Evolutionary conservation across 2,329 filamentous ascomycete species (phyloP), one percentile per base, ranked within the genome.

Genomic region (Pseudogymnoascus sp.): DNA sequence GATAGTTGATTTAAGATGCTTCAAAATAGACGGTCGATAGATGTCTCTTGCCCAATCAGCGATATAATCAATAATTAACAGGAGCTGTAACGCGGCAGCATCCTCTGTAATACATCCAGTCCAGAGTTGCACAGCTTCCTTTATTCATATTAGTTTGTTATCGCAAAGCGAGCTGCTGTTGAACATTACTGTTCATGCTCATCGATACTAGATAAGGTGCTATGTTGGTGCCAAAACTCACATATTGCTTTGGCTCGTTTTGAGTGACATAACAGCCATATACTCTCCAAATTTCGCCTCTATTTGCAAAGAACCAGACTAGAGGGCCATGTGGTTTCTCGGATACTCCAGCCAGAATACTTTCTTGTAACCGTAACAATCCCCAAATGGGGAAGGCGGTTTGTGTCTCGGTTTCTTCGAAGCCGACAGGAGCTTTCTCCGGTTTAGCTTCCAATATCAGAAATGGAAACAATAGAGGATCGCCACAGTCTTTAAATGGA

Each of bases 41-140:
- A 68, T 64, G 60, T 72, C 69, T 25, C 70, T 64, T n/a, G 70
- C 70, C 70, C 70, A 72, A 58, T 72, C 70, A 62, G 68, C 67
- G 33, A 72, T 69, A 60, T 68, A 68, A 62, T 72, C 71, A n/a
- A 72, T 48, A 40, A 72, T 69, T 13, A 72, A 65, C 9, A 72
- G 62, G 27, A 72, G 68, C 59, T 69, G 71, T 15, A 72, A 63
- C 10, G 69, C 65, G 9, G 59, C 62, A 42, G 72, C 64, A 63
- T 66, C 48, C n/a, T 45, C 63, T 27, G 58, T 35, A 58, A 70
- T 68, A 21, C 59, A 59, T 21, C 68, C 68, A 62, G 55, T 48
- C 69, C 69, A 71, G 21, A 70, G 63, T 42, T 66, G 52, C 39
- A 66, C 31, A 33, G 69, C 65, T 45, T 63, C 36, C 67, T 45